Evolutionary conservation across 2,329 filamentous ascomycete species (phyloP), one percentile per base, ranked within the genome.

Genomic region (Alternaria sp.): DNA sequence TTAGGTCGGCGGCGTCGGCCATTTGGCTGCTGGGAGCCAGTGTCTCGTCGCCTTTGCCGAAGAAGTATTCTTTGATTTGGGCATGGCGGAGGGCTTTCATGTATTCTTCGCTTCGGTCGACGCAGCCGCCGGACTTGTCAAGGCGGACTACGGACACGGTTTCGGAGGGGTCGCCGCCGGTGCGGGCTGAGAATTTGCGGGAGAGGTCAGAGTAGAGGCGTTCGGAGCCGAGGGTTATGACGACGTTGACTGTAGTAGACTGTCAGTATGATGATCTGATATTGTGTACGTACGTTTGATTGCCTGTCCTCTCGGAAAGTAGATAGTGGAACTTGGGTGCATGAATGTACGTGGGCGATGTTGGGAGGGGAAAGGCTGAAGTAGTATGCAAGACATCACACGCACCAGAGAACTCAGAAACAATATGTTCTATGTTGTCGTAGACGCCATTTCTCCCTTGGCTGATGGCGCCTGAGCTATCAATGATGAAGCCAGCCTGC

Each of bases 21-120:
- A 91, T 91, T 73, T 97, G 93, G 7, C 93, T 96, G 72, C 94
- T 91, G 0, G 96, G 96, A 49, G 92, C 96, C 3, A 99, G 84
- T 61, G 91, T 87, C 65, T 88, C 89, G 1, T 86, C 73, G 54
- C 76, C 76, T 66, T 92, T 91, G 10, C 96, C 96, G 77, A 97
- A 99, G 83, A 99, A 99, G 80, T 99, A 99, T 71, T 94, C 91
- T 69, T 91, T 91, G 56, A 97, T 93, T 54, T 91, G 87, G 0
- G 91, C 88, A 73, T 96, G 92, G 47, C 91, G 87, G 6, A 88
- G 82, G 15, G 89, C 85, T 72, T 92, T 91, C 85, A 94, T 88
- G 78, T 93, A 96, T 0, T 82, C 77, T 40, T 90, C 87, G 67
- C 93, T 91, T 51, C 93, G 87, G 73, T 92, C 88, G 2, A 92